Evolutionary conservation across 2,329 filamentous ascomycete genomes (phyloP), one percentile per base, ranked within the genome.

Genomic region (Sporothrix brasiliensis): DNA sequence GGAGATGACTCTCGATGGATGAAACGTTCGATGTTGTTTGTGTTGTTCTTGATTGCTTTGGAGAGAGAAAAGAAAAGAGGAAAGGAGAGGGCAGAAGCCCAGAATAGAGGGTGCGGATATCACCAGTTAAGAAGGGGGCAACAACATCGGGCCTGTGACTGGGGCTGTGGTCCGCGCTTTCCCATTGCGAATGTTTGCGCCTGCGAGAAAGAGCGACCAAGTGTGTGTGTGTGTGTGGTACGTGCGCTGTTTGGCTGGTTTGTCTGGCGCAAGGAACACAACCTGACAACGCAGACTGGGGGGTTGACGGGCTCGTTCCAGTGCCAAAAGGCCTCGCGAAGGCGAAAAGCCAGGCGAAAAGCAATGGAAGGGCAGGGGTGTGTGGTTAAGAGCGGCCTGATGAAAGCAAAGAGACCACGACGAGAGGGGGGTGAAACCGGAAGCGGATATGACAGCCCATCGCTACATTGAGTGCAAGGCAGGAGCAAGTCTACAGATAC

Each of bases 1-100:
- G 81, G 80, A 83, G 83, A 81, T 80, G 79, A 85, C 82, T 86
- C 85, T 86, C 81, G 79, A 80, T 83, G 77, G 77, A 66, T 60
- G 80, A 83, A 81, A 80, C 79, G 77, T 79, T 78, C 77, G 77
- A 77, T 79, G 76, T 76, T 75, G 73, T 77, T 78, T 77, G 47
- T 77, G 78, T 80, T 81, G 76, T 80, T 80, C 79, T 82, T 84
- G 84, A 81, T 83, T 85, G 81, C 79, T 83, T 83, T 81, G 69
- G 68, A 56, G 70, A 71, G 67, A 58, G 34, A 72, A 78, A 77
- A 75, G 75, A 78, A 77, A 77, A 77, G 74, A 77, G 74, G 77
- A 77, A 74, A 74, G 78, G 76, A 78, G 75, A 74, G 74, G 54
- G 79, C 78, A 77, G 75, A 77, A 14, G 39, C 13, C 54, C 50